Evolutionary conservation across 768 basidiomycete species (phyloP).

Genomic region (Tephrocybe sp.): DNA sequence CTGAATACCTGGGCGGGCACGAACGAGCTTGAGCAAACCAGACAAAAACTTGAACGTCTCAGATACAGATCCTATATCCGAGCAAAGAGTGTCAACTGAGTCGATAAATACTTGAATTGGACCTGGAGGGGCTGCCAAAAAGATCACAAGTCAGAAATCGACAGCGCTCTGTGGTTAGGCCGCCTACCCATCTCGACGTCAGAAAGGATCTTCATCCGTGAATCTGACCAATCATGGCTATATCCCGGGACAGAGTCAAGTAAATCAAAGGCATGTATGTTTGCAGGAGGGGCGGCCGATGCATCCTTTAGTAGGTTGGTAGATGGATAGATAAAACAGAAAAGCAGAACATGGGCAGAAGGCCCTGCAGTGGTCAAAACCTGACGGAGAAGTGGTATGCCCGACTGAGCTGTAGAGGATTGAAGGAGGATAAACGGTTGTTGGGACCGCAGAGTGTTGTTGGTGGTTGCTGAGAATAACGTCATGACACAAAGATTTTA

Average conservation of each 20-base stretch:
- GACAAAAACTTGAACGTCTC: constrained; percentile 52
- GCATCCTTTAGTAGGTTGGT: constrained; percentile 33
- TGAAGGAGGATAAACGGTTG: constrained; percentile 54
- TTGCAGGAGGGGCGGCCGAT: constrained; percentile 20
- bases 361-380: constrained; percentile 31
- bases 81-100: constrained; percentile 62
- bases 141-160: constrained; percentile 8
- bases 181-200: constrained; percentile 40
- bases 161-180: constrained; percentile 6
- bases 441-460: constrained; percentile 15
- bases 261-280: constrained; percentile 47
- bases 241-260: constrained; percentile 55
- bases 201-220: constrained; percentile 35
- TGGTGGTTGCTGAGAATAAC: constrained; percentile 16
- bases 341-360: constrained; percentile 37
- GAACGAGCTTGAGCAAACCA: constrained; percentile 42
- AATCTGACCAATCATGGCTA: constrained; percentile 29
- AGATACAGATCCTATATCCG: constrained; percentile 55
- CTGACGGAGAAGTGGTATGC: constrained; percentile 51
- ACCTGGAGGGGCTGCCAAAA: constrained; percentile 37
- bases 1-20: constrained; percentile 45
- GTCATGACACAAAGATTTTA: constrained; percentile 11
- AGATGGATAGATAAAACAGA: constrained; percentile 58
- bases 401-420: constrained; percentile 57
- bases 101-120: constrained; percentile 69